Evolutionary conservation across 306 rosid genomes (phyloP), one percentile per base, ranked within the genome.

Genomic region (Acacia acuminata): DNA sequence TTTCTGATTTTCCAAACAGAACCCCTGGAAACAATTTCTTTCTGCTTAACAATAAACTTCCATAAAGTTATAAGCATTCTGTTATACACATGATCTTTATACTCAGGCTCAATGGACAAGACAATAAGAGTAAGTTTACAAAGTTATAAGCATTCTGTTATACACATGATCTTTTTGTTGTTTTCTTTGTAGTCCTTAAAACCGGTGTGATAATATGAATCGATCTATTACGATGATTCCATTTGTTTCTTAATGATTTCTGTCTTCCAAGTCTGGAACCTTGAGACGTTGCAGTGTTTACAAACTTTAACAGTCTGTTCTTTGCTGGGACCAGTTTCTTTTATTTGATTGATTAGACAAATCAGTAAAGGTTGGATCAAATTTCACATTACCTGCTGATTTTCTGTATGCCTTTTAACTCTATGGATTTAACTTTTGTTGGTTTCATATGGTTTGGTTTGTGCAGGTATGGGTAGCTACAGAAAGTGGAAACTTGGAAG

Each of bases 311-410:
- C 93, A 32, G 98, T 96, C 99, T 81, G 87, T 96, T 85, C 98
- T 96, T 82, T 93, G 96, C 86, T 96, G 99, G 99, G 98, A 96
- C 34, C 98, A 96, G 87, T 96, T 93, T 77, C 96, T 96, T 63
- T 81, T 96, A 82, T 92, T 98, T 47, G 90, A 93, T 78, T 96
- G 98, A 8, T 87, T 96, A 73, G 99, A 96, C 92, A 79, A 91
- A 77, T 91, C 95, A 77, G 89, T 96, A 75, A 96, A 94, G 99
- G 99, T 93, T 64, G 11, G 75, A 5, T 36, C 42, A 16, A 66
- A 22, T 80, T 58, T 82, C 82, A 56, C 61, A 67, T 45, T 40
- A 19, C 38, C 80, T 64, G n/a, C 79, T 78, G 77, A 60, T 72
- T 27, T 63, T 27, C 1, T 15, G 32, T 63, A 17, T 70, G 40